These are phyloP conservation scores for Epichloe festucae DNA, from an alignment of 2,329 filamentous ascomycete species.

Conservation along the genomic window DNA sequence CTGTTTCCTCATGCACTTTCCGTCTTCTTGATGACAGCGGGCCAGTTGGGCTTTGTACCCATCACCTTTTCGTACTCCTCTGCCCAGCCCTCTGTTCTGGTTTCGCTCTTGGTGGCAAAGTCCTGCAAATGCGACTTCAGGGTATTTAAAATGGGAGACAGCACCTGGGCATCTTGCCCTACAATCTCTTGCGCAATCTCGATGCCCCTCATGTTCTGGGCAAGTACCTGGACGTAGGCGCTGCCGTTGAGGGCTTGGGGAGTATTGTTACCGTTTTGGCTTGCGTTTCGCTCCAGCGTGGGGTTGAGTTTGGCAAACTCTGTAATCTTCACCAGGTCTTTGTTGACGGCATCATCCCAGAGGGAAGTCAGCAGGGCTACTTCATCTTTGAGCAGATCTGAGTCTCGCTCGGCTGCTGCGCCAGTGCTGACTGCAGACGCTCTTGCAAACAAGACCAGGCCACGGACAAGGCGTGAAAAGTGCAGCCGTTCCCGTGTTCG, in stretches of 20 bases:
- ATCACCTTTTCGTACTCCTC: conserved; percentile 14
- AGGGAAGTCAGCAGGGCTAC: conserved; percentile 13
- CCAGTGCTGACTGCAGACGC: conserved; percentile 15
- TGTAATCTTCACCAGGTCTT: conserved; percentile 10
- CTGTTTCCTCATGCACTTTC: not conserved
- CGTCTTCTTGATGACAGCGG: conserved; percentile 1
- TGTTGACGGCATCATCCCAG: conserved; percentile 13
- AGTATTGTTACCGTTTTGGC: conserved; percentile 2
- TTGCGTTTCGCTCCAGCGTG: conserved; percentile 4
- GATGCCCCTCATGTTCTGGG: conserved; percentile 28
- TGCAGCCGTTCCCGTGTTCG: conserved; percentile 11
- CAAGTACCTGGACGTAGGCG: conserved; percentile 15
- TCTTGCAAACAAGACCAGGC: conserved; percentile 17
- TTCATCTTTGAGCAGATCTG: conserved; percentile 17
- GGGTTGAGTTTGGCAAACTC: conserved; percentile 17
- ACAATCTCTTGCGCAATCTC: conserved; percentile 30
- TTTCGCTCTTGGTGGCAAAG: conserved; percentile 11
- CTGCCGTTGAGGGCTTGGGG: conserved; percentile 12
- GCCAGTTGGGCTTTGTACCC: conserved; percentile 18
- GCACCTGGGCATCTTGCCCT: conserved; percentile 13
- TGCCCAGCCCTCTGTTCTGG: conserved; percentile 11
- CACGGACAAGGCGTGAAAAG: conserved; percentile 17
- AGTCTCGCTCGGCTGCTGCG: conserved; percentile 13
- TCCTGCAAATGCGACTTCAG: conserved; percentile 25
- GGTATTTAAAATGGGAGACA: conserved; percentile 26